Evolutionary conservation across 2,329 filamentous ascomycete species (phyloP).

Genomic region (Pseudocercospora ulei): DNA sequence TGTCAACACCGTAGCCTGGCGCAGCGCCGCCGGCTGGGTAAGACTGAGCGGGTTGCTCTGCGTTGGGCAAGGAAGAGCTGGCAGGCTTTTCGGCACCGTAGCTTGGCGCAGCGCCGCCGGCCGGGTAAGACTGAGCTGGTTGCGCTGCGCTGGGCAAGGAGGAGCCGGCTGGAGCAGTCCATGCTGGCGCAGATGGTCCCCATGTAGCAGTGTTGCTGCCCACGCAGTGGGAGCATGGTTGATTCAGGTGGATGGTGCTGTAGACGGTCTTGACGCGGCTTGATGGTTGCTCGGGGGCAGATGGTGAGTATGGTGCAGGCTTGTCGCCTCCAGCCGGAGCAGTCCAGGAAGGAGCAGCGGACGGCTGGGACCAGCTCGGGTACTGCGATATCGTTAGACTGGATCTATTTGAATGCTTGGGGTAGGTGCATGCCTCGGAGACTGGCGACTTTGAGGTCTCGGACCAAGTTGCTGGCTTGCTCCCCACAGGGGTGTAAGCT

Average conservation of each 20-base stretch:
- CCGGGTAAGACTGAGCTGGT: not conserved
- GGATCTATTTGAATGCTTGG: not conserved
- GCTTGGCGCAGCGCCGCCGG: not conserved
- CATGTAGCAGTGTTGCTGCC: conserved; percentile 3
- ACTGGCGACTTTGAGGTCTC: conserved; percentile 4
- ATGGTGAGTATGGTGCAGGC: not conserved
- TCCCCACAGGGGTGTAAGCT: conserved; percentile 5
- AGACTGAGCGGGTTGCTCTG: not conserved
- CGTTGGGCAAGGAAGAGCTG: not conserved
- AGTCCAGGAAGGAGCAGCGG: conserved; percentile 3
- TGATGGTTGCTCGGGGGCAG: conserved; percentile 1
- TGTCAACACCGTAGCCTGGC: no score
- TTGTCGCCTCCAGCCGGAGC: not conserved
- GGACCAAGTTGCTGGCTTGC: conserved; percentile 1
- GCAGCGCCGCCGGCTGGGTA: not conserved
- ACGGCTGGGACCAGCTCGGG: conserved; percentile 3
- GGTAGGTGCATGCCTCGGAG: conserved; percentile 5
- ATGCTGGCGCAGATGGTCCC: conserved; percentile 5
- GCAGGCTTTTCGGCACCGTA: no score
- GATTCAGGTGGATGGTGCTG: conserved; percentile 7
- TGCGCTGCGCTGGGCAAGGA: not conserved
- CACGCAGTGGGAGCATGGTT: conserved; percentile 1
- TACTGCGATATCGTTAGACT: not conserved
- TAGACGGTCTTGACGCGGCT: conserved; percentile 7
- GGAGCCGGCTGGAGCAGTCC: not conserved